Percentiles rank a stretch among this genome's conserved stretches.
Conservation (phyloP, 2,329 filamentous ascomycete species). For the Trichoderma sp. region DNA sequence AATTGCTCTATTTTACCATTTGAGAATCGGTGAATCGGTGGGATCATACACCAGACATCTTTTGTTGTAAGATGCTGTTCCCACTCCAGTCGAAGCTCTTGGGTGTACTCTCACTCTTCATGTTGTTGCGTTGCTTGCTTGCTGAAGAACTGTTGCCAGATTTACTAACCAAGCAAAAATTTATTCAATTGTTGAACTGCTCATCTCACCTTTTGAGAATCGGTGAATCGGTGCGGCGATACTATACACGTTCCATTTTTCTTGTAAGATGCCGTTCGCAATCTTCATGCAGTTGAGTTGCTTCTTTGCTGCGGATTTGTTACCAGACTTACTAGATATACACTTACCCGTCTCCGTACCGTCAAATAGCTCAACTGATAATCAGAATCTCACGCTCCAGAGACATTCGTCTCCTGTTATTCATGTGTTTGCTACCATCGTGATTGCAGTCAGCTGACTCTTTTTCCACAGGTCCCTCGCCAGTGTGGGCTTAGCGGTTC, state of each 20-base stretch:
- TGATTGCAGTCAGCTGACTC: slow-evolving; percentile 1
- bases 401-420: background rate
- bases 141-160: background rate
- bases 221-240: background rate
- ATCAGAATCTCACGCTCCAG: background rate
- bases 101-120: background rate
- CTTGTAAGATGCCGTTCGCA: background rate
- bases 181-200: background rate
- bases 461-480: background rate
- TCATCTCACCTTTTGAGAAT: background rate
- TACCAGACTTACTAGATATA: background rate
- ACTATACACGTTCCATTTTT: background rate
- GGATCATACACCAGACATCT: background rate
- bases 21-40: background rate
- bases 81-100: too few relatives aligned
- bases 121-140: background rate
- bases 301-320: background rate
- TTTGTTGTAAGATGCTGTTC: too few relatives aligned
- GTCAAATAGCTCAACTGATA: background rate
- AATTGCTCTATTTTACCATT: background rate
- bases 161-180: background rate
- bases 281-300: background rate
- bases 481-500: background rate
- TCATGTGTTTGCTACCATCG: background rate
- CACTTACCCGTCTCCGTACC: background rate